Conservation (phyloP, 176 grass and related monocot genomes). For the Hordeum marinum region DNA sequence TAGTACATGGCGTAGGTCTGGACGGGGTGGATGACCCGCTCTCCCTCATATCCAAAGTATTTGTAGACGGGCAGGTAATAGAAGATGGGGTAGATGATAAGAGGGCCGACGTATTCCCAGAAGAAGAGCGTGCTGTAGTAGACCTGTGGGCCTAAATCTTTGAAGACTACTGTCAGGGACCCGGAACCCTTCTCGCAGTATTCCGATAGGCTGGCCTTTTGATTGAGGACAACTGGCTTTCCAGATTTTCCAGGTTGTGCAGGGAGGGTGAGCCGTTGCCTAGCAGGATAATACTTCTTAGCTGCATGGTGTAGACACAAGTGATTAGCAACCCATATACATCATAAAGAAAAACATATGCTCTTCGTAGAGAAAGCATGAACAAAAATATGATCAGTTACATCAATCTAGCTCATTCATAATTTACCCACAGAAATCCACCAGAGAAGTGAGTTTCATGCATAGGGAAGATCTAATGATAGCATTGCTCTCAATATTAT, state of each 20-base stretch:
- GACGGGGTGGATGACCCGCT: slow-evolving; percentile 61
- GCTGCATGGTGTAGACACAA: slow-evolving; percentile 43
- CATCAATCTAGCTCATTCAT: background rate
- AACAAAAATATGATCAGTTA: background rate
- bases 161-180: slow-evolving; percentile 73
- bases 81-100: slow-evolving; percentile 86
- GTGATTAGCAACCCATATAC: background rate
- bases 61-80: slow-evolving; percentile 86
- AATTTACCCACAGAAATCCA: background rate
- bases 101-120: slow-evolving; percentile 85
- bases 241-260: slow-evolving; percentile 45
- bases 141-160: slow-evolving; percentile 85
- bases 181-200: slow-evolving; percentile 69
- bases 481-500: background rate
- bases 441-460: background rate
- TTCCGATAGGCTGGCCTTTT: slow-evolving; percentile 63
- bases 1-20: slow-evolving; percentile 97
- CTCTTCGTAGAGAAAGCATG: background rate
- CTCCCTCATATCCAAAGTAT: slow-evolving; percentile 65
- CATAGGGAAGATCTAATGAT: background rate
- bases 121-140: slow-evolving; percentile 91
- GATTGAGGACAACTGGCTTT: slow-evolving; percentile 64
- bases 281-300: slow-evolving; percentile 83
- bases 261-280: slow-evolving; percentile 79
- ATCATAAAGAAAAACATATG: background rate